Percentiles rank a stretch among this genome's conserved stretches.
These are phyloP conservation scores for Hypoxylon lienhwacheense DNA, from an alignment of 495 filamentous ascomycete species.

Conservation along the genomic window DNA sequence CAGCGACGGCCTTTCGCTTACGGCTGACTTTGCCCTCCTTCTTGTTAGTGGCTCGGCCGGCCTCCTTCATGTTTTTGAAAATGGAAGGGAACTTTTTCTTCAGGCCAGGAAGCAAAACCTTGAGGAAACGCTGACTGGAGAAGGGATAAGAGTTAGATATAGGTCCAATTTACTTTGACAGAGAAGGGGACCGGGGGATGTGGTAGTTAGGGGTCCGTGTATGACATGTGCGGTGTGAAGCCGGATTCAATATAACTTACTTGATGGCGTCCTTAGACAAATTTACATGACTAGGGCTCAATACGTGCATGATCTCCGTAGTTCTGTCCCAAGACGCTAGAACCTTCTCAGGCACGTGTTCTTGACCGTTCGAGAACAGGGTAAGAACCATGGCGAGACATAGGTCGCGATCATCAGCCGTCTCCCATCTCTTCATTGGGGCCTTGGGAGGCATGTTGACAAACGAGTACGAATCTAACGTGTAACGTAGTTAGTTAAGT, in stretches of 20 bases:
- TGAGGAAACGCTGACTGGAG: background rate
- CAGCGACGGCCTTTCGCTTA: background rate
- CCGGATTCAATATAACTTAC: background rate
- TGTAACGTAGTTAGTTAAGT: no score
- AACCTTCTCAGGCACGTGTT: no score
- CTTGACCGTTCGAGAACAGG: no score
- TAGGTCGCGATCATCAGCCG: no score
- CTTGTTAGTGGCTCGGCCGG: background rate
- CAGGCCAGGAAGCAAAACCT: background rate
- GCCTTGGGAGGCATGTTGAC: no score
- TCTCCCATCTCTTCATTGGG: no score
- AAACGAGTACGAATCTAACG: no score
- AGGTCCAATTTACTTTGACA: background rate
- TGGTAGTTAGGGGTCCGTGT: background rate
- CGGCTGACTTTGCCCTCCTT: background rate
- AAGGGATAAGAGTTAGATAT: background rate
- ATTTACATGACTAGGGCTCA: background rate
- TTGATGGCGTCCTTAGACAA: background rate
- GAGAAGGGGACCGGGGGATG: background rate
- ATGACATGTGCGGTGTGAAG: background rate
- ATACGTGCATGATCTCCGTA: background rate
- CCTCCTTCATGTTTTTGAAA: background rate
- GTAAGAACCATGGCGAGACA: no score
- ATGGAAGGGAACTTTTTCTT: no score
- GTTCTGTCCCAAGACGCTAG: background rate